Evolutionary conservation across 2,329 filamentous ascomycete species (phyloP).

Genomic region (Penicillium olsonii): DNA sequence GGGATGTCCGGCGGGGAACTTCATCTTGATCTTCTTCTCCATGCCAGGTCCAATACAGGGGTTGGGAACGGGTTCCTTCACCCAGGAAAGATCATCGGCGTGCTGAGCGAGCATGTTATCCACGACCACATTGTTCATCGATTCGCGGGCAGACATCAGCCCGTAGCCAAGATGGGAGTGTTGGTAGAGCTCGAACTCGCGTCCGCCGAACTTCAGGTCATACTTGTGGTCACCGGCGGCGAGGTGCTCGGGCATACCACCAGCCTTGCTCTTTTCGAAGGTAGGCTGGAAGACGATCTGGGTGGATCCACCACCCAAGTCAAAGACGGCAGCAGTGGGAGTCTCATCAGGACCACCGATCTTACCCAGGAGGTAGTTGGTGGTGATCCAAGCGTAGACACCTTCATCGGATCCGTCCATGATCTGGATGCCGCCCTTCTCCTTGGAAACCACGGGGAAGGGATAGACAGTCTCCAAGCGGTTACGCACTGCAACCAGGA

Average conservation of each 20-base stretch:
- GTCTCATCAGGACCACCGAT: conserved; percentile 90
- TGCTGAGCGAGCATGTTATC: conserved; percentile 67
- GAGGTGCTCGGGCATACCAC: conserved; percentile 83
- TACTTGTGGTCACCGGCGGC: conserved; percentile 95
- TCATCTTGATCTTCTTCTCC: conserved; percentile 71
- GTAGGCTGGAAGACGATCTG: conserved; percentile 98
- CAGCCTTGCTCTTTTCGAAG: conserved; percentile 70
- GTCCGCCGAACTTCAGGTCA: conserved; percentile 82
- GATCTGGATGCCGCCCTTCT: conserved; percentile 85
- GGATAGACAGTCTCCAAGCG: conserved; percentile 88
- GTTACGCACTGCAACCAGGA: conserved; percentile 78
- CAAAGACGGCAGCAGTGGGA: conserved; percentile 90
- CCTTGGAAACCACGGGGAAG: conserved; percentile 86
- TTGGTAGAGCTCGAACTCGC: conserved; percentile 91
- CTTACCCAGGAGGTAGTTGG: conserved; percentile 97
- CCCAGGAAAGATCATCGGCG: conserved; percentile 66
- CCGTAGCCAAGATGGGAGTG: conserved; percentile 97
- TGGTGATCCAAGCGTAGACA: conserved; percentile 98
- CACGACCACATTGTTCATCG: conserved; percentile 76
- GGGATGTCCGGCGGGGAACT: conserved; percentile 65
- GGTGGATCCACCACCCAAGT: conserved; percentile 93
- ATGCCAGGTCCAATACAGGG: conserved; percentile 85
- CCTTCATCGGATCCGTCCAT: conserved; percentile 98
- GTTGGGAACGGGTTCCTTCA: conserved; percentile 71
- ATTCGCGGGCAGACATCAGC: conserved; percentile 88